Base-by-base conservation (phyloP, 2,329 filamentous ascomycete species). In the Neofusicoccum umdonicola region DNA sequence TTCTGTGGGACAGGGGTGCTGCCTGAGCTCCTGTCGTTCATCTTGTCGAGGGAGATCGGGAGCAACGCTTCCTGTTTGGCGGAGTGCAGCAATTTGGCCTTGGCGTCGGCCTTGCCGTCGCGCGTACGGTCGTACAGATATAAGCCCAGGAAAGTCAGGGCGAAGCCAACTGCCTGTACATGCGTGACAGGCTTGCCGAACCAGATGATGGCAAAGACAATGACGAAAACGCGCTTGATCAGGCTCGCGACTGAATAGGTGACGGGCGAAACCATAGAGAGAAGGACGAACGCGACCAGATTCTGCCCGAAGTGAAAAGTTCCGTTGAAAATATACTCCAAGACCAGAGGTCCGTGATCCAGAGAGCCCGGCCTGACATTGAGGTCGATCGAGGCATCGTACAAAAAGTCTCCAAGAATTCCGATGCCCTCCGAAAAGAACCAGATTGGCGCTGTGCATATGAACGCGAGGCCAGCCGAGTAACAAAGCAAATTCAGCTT, bases 311-410 rank as follows among this genome's bases (percentile, higher is more conserved):
- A 99, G 78, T 99, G 95, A 74, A 96, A 97, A 3, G 92, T 89
- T 63, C 95, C 95, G 76, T 99, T 99, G 84, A 99, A 98, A 60
- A 98, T 76, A 75, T 96, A 98, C 74, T 99, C 95, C n/a, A 96
- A 73, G 1, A 83, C 76, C 7, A 90, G 78, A 8, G 83, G 79
- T 56, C 85, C 85, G 71, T 88, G 86, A 66, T 88, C 86, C 63
- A 87, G 78, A 2, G 91, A 87, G 31, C 90, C 92, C 66, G 93
- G 89, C 68, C 91, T 90, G 71, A 91, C 89, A 12, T 90, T 87
- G 34, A 93, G 84, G 39, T 89, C 87, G 62, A 98, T 84, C 1
- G 88, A 85, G n/a, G 92, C 93, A 71, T 97, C 92, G 60, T 88
- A 84, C 39, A 94, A 82, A 69, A 97, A 88, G 73, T 97, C 93